Conservation (phyloP, 257 asterid species). For the Linderniella brevidens region DNA sequence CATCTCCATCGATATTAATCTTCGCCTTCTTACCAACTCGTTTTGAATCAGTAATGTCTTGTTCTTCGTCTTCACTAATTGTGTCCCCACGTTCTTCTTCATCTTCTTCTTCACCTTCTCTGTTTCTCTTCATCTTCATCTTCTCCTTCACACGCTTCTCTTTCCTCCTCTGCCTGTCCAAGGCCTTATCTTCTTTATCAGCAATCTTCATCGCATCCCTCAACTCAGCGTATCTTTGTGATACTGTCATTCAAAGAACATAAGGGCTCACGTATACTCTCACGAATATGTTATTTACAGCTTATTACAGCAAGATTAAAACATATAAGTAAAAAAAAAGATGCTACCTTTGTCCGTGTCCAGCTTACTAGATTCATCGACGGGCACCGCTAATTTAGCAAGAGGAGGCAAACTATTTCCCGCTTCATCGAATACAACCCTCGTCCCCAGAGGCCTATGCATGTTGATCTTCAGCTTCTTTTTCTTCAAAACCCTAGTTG, state of each 20-base stretch:
- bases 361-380: slow-evolving; percentile 25
- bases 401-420: slow-evolving; percentile 79
- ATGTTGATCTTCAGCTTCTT: slow-evolving; percentile 87
- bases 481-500: slow-evolving; percentile 56
- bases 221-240: slow-evolving; percentile 40
- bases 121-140: slow-evolving; percentile 49
- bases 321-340: neutral
- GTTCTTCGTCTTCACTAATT: no score
- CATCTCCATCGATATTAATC: slow-evolving; percentile 9
- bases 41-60: no score
- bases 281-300: neutral
- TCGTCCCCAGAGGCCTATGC: slow-evolving; percentile 77
- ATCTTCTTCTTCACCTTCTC: slow-evolving; percentile 28
- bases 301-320: neutral
- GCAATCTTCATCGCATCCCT: slow-evolving; percentile 46
- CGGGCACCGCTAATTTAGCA: slow-evolving; percentile 50
- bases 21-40: slow-evolving; percentile 2
- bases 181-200: slow-evolving; percentile 71
- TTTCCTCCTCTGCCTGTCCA: slow-evolving; percentile 46
- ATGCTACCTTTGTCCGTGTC: slow-evolving; percentile 62
- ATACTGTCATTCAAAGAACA: slow-evolving; percentile 28
- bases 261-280: neutral
- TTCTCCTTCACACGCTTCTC: slow-evolving; percentile 65
- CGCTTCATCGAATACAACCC: slow-evolving; percentile 95
- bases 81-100: slow-evolving; percentile 17